Evolutionary conservation across 495 filamentous ascomycete genomes (phyloP), one percentile per base, ranked within the genome.

Genomic region (Neurospora sp.): DNA sequence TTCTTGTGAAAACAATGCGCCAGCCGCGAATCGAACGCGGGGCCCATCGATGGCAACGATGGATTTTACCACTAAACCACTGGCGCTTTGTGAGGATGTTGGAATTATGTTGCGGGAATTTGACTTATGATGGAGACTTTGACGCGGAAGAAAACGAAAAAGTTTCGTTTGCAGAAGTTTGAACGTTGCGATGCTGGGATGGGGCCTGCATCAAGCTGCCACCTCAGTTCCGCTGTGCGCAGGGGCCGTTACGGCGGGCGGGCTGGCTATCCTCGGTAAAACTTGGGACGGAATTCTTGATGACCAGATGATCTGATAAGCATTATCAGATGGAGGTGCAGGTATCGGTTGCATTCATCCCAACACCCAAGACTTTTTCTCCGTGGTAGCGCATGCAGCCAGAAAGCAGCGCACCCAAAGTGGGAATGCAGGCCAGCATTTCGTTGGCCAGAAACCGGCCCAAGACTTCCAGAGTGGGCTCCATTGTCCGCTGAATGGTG

Each of bases 41-140:
- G 83, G 83, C 83, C 82, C 83, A 84, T 85, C 83, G 83, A 85
- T 85, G 83, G 83, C 83, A 85, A 85, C 83, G 83, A 85, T 84
- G 83, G 82, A 84, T 85, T 85, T 85, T 85, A 85, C 83, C 83
- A 85, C 83, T 85, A 85, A 84, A 84, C 83, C 83, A 84, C 83
- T 83, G 80, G 54, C 54, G 54, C 54, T 62, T 31, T 62, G 23
- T 16, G 23, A 31, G 2, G 46, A 14, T 54, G 46, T 60, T 60
- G 49, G 5, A 3, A 12, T 12, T 60, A 2, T 27, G 4, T 11
- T 20, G 44, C n/a, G 20, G 49, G 11, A 27, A 14, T 60, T 27
- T 5, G 49, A 27, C 10, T 27, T 27, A 60, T 60, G 49, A 60
- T 60, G 49, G 49, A 60, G 49, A 27, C 49, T 6, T 14, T 0